Percentiles rank a stretch among this genome's conserved stretches.
phyloP scores from a whole-genome alignment of 257 asterid species.

The Thymus quinquecostatus region DNA sequence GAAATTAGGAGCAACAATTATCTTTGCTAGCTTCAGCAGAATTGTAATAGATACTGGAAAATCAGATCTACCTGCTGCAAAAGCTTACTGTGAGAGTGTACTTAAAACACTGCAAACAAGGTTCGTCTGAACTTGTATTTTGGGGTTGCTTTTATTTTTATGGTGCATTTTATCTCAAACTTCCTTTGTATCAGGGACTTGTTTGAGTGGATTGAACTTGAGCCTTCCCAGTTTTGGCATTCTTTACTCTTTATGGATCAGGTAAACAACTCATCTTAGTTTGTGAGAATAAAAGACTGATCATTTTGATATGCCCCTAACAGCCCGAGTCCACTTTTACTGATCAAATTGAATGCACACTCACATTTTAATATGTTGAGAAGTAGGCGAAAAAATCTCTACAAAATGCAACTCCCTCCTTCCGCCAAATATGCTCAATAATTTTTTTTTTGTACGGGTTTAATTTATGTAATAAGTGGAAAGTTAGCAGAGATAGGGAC shows the following conservation, averaged over 20 bases:
- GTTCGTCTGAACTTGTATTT: conserved; percentile 43
- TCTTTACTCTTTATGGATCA: conserved; percentile 97
- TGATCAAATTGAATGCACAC: conserved; percentile 1
- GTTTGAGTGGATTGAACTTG: conserved; percentile 96
- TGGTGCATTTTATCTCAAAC: conserved; percentile 31
- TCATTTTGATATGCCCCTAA: background rate
- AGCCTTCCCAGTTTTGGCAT: conserved; percentile 93
- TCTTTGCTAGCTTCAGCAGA: conserved; percentile 87
- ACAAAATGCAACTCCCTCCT: no score
- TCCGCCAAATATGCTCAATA: no score
- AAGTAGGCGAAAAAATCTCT: no score
- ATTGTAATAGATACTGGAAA: conserved; percentile 89
- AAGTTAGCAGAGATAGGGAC: no score
- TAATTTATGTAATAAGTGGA: no score
- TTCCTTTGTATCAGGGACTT: conserved; percentile 63
- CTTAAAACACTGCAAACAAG: conserved; percentile 79
- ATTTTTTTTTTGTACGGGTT: no score
- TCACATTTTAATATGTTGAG: no score
- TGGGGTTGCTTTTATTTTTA: background rate
- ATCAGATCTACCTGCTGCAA: conserved; percentile 82
- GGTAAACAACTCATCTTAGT: conserved; percentile 51
- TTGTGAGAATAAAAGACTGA: background rate
- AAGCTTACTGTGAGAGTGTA: conserved; percentile 92
- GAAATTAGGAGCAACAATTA: conserved; percentile 81
- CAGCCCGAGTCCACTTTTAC: conserved; percentile 1